Evolutionary conservation across 495 filamentous ascomycete genomes (phyloP), one percentile per base, ranked within the genome.

Genomic region (Neurospora pannonica): DNA sequence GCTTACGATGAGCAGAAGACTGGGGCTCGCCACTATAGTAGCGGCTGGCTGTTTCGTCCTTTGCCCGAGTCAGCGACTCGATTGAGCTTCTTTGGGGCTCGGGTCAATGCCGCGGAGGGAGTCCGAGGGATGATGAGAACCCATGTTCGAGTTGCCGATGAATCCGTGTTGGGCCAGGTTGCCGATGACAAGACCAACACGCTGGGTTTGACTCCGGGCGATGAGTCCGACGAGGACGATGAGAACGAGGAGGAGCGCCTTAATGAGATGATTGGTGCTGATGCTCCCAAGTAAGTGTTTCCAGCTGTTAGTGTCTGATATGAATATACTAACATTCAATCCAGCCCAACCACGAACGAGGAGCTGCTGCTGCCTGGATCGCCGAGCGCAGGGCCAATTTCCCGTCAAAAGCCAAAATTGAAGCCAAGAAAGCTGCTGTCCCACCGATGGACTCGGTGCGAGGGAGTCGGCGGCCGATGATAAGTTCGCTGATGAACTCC

Each of bases 251-350:
- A 46, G 42, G 19, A 54, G 80, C 91, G 92, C 73, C 85, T 88
- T 9, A 90, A 92, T 75, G 93, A 96, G 81, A 75, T 85, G 67
- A 80, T 84, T 72, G 85, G 85, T 31, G 77, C 78, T 39, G 85
- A 85, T 67, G 83, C 82, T 21, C 84, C 83, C 42, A 82, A 86
- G 87, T 89, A 82, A 75, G 80, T 79, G 43, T 70, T 81, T 75
- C 73, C 38, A 77, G 60, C 75, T 46, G 21, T 70, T 40, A 11
- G 4, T 86, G 81, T 73, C 81, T 77, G 54, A 19, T 67, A 1
- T 7, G 48, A 28, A 60, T 15, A 28, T 4, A 15, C 48, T 28
- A 28, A 60, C 48, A 2, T 15, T 28, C 6, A 7, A 60, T 15
- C 5, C 48, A 28, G 48, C 2, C 48, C 48, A 1, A 60, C 11